Conservation (phyloP, 2,329 filamentous ascomycete species). For the Pestalotiopsis sp. region DNA sequence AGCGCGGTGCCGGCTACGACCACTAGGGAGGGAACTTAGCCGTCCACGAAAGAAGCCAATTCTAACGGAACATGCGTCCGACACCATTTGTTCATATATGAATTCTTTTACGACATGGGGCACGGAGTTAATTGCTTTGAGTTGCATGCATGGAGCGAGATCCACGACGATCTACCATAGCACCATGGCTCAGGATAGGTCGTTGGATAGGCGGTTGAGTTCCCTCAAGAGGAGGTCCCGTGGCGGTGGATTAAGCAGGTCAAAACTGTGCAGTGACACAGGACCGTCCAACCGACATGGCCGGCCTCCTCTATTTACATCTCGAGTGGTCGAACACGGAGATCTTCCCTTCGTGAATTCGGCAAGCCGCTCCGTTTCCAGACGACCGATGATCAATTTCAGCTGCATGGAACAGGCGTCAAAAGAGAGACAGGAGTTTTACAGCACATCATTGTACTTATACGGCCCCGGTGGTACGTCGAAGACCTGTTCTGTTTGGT, state of each 20-base stretch:
- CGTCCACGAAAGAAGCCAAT: conserved; percentile 26
- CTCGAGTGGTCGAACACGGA: not conserved
- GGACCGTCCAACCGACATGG: not conserved
- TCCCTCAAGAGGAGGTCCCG: not conserved
- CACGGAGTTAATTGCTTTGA: conserved; percentile 32
- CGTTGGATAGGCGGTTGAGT: conserved; percentile 2
- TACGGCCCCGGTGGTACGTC: not conserved
- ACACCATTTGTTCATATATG: conserved; percentile 27
- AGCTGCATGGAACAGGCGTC: conserved; percentile 11
- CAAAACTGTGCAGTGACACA: not conserved
- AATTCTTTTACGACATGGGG: conserved; percentile 31
- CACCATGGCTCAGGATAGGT: conserved; percentile 5
- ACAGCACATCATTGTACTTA: conserved; percentile 8
- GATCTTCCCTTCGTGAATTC: not conserved
- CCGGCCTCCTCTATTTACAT: not conserved
- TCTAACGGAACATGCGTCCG: conserved; percentile 24
- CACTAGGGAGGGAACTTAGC: conserved; percentile 35
- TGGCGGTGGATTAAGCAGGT: not conserved
- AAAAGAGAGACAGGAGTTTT: conserved; percentile 9
- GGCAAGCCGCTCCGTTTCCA: not conserved
- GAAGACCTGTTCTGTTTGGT: not conserved
- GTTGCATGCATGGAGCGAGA: conserved; percentile 23
- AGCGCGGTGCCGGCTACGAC: conserved; percentile 60
- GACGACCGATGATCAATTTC: conserved; percentile 3
- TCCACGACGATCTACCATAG: not conserved